Evolutionary conservation across 306 rosid genomes (phyloP), one percentile per base, ranked within the genome.

Genomic region (Acacia acuminata): DNA sequence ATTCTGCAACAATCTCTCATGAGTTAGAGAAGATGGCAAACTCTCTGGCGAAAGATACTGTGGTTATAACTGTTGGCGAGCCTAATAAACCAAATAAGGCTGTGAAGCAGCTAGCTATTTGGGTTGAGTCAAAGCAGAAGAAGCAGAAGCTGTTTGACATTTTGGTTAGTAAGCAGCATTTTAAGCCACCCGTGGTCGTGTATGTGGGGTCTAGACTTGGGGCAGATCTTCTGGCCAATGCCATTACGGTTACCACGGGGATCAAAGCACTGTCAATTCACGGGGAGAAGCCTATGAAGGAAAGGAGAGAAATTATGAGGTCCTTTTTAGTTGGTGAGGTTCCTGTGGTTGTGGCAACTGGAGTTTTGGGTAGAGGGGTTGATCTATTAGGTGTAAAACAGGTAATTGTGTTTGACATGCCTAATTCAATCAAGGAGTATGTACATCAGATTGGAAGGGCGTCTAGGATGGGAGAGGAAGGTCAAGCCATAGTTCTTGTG

Each of bases 391-490:
- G 93, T 77, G 94, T 94, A 71, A 92, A 89, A 79, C 98, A 92
- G 81, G 94, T 92, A 58, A 88, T 94, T 75, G 88, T 90, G 66
- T 94, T 94, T 76, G 98, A 94, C 92, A 83, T 92, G 92, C 97
- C 98, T 25, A 92, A 90, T 89, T 92, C 97, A 47, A 84, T 90
- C 30, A 87, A 89, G 72, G 95, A 94, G 82, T 94, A 94, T 82
- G 91, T 94, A 69, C 98, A 94, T 83, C 95, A 90, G 88, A 85
- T 94, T 77, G 98, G 98, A 22, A 86, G 98, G 73, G 98, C 98
- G 25, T 94, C 97, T 76, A 92, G 98, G 77, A 79, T 94, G 91
- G 95, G 95, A 82, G 97, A 89, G 84, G 93, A 89, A 87, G 98
- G 98, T 77, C 86, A 80, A 73, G 91, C 95, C 53, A 83, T 94